Base-by-base conservation (phyloP, 2,329 filamentous ascomycete genomes). In the Paraphoma sp. region DNA sequence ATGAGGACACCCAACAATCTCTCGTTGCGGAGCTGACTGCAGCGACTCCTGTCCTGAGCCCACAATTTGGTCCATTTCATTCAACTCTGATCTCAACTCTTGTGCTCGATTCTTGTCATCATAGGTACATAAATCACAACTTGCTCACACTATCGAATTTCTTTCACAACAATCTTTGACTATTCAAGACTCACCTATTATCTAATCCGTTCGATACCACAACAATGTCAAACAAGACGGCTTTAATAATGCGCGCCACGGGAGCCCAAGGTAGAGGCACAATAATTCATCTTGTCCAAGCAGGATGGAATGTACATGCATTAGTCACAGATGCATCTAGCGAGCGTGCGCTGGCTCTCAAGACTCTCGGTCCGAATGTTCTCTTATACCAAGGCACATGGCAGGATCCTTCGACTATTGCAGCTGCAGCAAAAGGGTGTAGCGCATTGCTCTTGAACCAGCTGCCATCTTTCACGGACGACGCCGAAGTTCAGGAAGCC, bases 341-440 rank as follows among this genome's bases (percentile, higher is more conserved):
- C 7, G 45, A 63, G 0, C 57, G 67, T 1, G 68, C 73, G 9
- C 58, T 68, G 23, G 60, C 52, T 1, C 67, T 80, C 12, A 57
- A 69, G 49, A 48, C 60, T 16, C 59, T 68, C 17, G 74, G 74
- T 6, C 28, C 48, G 3, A 28, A 46, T 4, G 70, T 74, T 2
- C 51, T 38, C 4, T 54, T 78, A 6, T 66, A 67, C 38, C 50
- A 73, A 53, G 77, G 76, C 14, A 58, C 67, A 31, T 71, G 75
- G 44, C 65, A 71, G 55, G 62, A 77, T 54, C 56, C 67, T 36
- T 53, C 63, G 11, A 64, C 62, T 45, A 54, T 78, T 11, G 57
- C 56, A 51, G 47, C 54, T n/a, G 70, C 68, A 30, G 64, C 76
- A 52, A 44, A 60, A 40, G 69, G 70, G 29, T 77, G 75, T 60